Percentiles rank a stretch among this genome's conserved stretches.
These are phyloP conservation scores for Verticillium longisporum DNA, from an alignment of 2,329 filamentous ascomycete genomes.

Conservation along the genomic window DNA sequence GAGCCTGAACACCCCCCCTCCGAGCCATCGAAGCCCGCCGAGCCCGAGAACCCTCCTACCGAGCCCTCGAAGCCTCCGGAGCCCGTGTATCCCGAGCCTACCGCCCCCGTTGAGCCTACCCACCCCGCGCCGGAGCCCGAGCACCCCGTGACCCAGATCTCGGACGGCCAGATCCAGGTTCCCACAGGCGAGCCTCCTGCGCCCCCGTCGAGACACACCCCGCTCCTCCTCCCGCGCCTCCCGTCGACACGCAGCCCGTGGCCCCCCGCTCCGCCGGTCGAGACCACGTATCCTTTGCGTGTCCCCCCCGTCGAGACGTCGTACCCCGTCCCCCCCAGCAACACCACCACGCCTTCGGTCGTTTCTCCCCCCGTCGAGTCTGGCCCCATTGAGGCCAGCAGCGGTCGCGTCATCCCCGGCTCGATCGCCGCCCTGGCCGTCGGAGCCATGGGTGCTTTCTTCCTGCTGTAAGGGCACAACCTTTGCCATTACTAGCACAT, in stretches of 20 bases:
- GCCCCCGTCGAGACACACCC: not conserved
- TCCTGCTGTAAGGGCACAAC: slow-evolving; percentile 22
- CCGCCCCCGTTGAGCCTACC: not conserved
- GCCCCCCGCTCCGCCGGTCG: slow-evolving; percentile 26
- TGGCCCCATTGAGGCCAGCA: not conserved
- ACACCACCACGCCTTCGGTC: slow-evolving; percentile 11
- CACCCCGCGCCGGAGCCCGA: not conserved
- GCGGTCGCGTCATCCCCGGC: slow-evolving; percentile 20
- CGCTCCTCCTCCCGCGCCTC: slow-evolving; percentile 17
- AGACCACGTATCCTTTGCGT: slow-evolving; percentile 8
- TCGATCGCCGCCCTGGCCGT: slow-evolving; percentile 26
- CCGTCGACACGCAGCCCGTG: not conserved
- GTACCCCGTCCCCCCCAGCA: slow-evolving; percentile 11
- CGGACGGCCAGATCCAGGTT: slow-evolving; percentile 23
- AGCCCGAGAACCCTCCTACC: slow-evolving; percentile 15
- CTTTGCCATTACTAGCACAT: not conserved
- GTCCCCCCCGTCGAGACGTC: slow-evolving; percentile 7
- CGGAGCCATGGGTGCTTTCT: slow-evolving; percentile 23
- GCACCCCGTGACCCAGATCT: slow-evolving; percentile 16
- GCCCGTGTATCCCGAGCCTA: not conserved
- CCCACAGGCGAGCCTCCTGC: slow-evolving; percentile 11
- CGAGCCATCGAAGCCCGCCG: not conserved
- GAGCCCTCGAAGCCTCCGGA: not conserved
- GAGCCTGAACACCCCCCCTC: not conserved
- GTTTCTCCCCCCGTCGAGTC: slow-evolving; percentile 17